Percentiles rank a stretch among this genome's conserved stretches.
These are phyloP conservation scores for Lathyrus sativus DNA, from an alignment of 306 rosid genomes.

Conservation along the genomic window DNA sequence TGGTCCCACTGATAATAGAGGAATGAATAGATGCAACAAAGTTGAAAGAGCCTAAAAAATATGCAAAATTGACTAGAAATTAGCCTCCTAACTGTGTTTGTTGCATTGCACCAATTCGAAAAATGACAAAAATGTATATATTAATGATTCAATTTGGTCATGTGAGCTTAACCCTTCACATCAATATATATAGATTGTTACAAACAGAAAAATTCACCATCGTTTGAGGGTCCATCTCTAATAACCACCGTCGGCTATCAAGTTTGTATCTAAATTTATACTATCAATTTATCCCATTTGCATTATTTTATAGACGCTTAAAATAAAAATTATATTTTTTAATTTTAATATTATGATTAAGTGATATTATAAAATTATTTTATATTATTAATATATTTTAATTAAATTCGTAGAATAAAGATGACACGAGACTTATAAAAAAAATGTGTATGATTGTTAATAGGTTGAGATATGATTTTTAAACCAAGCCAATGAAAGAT, in stretches of 20 bases:
- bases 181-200: background rate
- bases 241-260: conserved; percentile 21
- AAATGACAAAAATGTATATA: conserved; percentile 11
- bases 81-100: conserved; percentile 24
- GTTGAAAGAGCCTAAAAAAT: conserved; percentile 25
- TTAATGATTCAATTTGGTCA: background rate
- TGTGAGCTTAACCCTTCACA: conserved; percentile 29
- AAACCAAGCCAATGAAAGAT: too few species aligned
- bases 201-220: background rate
- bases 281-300: too few species aligned
- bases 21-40: conserved; percentile 19
- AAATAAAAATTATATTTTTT: too few species aligned
- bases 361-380: too few species aligned
- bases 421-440: too few species aligned
- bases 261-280: background rate
- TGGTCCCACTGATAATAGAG: conserved; percentile 35
- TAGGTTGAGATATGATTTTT: too few species aligned
- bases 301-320: too few species aligned
- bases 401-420: too few species aligned
- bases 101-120: conserved; percentile 18
- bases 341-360: too few species aligned
- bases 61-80: conserved; percentile 33
- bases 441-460: too few species aligned
- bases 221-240: conserved; percentile 30
- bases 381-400: too few species aligned